Evolutionary conservation across 306 rosid genomes (phyloP), one percentile per base, ranked within the genome.

Genomic region (Astragalus membranaceus): DNA sequence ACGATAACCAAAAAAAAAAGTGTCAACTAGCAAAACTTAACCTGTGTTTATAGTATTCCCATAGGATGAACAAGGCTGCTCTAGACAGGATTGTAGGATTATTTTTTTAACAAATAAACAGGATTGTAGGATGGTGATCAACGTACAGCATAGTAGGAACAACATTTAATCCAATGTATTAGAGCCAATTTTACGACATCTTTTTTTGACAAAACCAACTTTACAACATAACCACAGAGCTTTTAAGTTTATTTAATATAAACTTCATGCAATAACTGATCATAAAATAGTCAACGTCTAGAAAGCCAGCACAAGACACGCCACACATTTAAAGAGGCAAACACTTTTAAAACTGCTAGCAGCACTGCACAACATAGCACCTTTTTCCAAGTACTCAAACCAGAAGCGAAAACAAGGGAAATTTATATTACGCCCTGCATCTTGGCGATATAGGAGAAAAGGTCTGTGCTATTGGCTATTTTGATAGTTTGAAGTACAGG

Each of bases 401-500:
- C 84, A 82, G 65, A 15, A 33, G 67, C 46, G 17, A 10, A 8
- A 74, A 56, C 29, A 51, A 26, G 64, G 59, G 4, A 29, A 41
- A 65, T 8, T 8, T 53, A 51, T 69, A 67, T 49, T 8, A 44
- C 61, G 53, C 67, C 73, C 14, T 29, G 29, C 48, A 13, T 37
- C 60, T 52, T 8, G 23, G 43, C 49, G 36, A 74, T 70, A 68
- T 57, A 42, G 2, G 48, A 67, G 48, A 73, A 66, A 51, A 41
- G 12, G 35, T 10, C 37, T 37, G 51, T 32, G 37, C 10, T 58
- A 58, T 29, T 57, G 44, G 12, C 80, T 86, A 92, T 33, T 77
- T 65, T 2, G 62, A n/a, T 33, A 89, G 96, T 80, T 92, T 89
- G 64, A 89, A 87, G 84, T 85, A 89, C 79, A 92, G 75, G 72